Percentiles rank a stretch among this genome's conserved stretches.
These are phyloP conservation scores for Aurifilum marmelostoma DNA, from an alignment of 2,329 filamentous ascomycete genomes.

Conservation along the genomic window DNA sequence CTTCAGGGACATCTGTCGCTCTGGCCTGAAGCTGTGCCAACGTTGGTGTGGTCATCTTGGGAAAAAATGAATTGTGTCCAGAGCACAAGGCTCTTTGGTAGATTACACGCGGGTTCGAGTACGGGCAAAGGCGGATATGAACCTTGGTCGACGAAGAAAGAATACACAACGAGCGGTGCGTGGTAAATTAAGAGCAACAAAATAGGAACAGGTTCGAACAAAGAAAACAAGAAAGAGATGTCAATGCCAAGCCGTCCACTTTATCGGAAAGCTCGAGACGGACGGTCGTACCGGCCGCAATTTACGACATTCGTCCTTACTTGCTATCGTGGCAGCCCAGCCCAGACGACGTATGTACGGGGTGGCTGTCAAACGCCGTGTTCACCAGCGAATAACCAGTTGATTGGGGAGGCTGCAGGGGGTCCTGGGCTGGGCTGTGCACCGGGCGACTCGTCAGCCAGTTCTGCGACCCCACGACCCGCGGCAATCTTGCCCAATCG, in stretches of 20 bases:
- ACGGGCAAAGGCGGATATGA: too few species aligned
- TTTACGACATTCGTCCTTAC: conserved; percentile 18
- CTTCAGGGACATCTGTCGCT: conserved; percentile 29
- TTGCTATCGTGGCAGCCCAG: conserved; percentile 12
- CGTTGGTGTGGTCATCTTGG: conserved; percentile 19
- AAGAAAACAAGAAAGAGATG: not conserved
- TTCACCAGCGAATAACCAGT: not conserved
- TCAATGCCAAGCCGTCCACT: conserved; percentile 14
- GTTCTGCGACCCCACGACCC: not conserved
- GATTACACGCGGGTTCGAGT: not conserved
- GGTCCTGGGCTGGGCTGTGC: conserved; percentile 19
- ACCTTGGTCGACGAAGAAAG: not conserved
- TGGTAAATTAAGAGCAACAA: not conserved
- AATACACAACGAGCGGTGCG: conserved; percentile 13
- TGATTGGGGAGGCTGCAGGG: not conserved
- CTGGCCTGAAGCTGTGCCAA: conserved; percentile 20
- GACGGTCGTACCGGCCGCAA: not conserved
- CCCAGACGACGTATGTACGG: not conserved
- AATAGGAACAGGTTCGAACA: not conserved
- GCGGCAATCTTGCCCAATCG: not conserved
- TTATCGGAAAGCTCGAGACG: conserved; percentile 18
- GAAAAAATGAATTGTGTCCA: not conserved
- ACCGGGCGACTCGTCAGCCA: not conserved
- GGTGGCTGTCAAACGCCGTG: not conserved
- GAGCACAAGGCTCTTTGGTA: not conserved